phyloP scores from a whole-genome alignment of 768 basidiomycete species.

The Cubamyces sp. region DNA sequence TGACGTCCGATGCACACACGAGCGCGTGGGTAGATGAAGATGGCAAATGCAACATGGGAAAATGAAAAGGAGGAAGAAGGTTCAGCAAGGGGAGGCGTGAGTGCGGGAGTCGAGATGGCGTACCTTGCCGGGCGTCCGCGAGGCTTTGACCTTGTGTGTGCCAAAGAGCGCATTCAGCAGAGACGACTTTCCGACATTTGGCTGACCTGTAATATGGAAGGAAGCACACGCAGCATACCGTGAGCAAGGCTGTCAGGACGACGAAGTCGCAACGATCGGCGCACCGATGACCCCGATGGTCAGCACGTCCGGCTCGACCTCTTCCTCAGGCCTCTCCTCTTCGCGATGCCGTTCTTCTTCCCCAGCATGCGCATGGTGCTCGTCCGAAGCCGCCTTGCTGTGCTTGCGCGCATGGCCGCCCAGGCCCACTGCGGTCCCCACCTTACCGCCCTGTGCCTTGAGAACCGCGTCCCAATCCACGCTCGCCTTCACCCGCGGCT shows the following conservation, averaged over 20 bases:
- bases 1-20: conserved; percentile 30
- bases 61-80: neutral
- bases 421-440: conserved; percentile 48
- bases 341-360: conserved; percentile 34
- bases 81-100: too few relatives aligned
- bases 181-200: conserved; percentile 95
- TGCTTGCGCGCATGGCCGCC: conserved; percentile 41
- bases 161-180: conserved; percentile 92
- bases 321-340: conserved; percentile 25
- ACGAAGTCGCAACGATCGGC: neutral
- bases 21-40: too few relatives aligned
- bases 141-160: conserved; percentile 73
- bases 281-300: conserved; percentile 84
- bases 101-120: neutral
- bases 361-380: conserved; percentile 16
- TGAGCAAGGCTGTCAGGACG: neutral
- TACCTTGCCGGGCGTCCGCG: conserved; percentile 87
- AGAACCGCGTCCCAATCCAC: conserved; percentile 79
- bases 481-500: conserved; percentile 58
- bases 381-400: conserved; percentile 24
- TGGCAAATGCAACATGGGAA: neutral
- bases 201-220: conserved; percentile 62
- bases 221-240: neutral
- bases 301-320: conserved; percentile 55
- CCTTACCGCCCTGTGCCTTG: conserved; percentile 45